Evolutionary conservation across 192 early-diverging fungal genomes (phyloP).

Genomic region (Diversispora epigaea): DNA sequence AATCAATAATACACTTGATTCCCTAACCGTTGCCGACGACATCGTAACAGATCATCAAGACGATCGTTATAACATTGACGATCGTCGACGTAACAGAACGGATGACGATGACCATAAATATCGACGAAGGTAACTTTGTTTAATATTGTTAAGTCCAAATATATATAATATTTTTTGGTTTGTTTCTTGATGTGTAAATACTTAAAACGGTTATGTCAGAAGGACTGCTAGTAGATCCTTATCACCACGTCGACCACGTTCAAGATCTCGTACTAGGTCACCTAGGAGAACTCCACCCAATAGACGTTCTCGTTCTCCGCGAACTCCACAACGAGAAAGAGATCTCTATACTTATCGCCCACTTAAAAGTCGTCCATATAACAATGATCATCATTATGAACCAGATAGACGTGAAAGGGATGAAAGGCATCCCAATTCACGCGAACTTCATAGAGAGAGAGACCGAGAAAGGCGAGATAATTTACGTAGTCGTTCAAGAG

Average conservation of each 20-base stretch:
- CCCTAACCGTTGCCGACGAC: background rate
- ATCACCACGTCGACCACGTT: slow-evolving; percentile 12
- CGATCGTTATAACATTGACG: slow-evolving; percentile 2
- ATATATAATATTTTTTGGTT: background rate
- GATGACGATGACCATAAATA: slow-evolving; percentile 23
- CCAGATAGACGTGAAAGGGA: slow-evolving; percentile 9
- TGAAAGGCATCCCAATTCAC: background rate
- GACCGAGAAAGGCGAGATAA: slow-evolving; percentile 18
- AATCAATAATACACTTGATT: background rate
- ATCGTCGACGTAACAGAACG: slow-evolving; percentile 13
- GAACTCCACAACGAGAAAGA: background rate
- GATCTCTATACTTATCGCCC: background rate
- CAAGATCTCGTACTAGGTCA: slow-evolving; percentile 27
- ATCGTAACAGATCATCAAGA: slow-evolving; percentile 1
- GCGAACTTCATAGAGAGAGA: slow-evolving; percentile 6
- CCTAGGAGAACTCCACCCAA: background rate
- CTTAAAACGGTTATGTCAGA: background rate
- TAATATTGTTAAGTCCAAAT: background rate
- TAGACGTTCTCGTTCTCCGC: slow-evolving; percentile 26
- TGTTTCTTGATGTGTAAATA: background rate
- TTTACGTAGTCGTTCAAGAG: slow-evolving; percentile 19
- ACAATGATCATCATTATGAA: slow-evolving; percentile 13
- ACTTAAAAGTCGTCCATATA: slow-evolving; percentile 3
- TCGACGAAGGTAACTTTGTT: slow-evolving; percentile 9
- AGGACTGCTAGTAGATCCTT: slow-evolving; percentile 16